phyloP scores from a whole-genome alignment of 176 grass and related monocot genomes.

The Lolium multiflorum region DNA sequence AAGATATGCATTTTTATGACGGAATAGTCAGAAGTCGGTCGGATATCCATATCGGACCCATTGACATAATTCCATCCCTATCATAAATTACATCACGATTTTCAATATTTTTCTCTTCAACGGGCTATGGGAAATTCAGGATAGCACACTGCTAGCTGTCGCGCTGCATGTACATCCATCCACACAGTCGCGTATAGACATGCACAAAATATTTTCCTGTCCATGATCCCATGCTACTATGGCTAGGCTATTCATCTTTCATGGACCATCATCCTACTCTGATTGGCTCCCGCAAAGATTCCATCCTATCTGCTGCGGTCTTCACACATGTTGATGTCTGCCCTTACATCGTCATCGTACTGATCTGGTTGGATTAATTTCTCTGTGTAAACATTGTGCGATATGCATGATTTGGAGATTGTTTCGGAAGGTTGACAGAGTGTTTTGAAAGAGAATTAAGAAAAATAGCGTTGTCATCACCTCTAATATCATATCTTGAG shows the following conservation, averaged over 20 bases:
- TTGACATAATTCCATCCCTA: neutral
- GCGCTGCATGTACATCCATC: neutral
- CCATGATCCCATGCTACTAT: neutral
- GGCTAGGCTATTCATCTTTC: conserved; percentile 27
- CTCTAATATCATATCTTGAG: too few species aligned
- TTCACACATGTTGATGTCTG: conserved; percentile 41
- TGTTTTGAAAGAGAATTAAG: too few species aligned
- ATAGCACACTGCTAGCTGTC: conserved; percentile 29
- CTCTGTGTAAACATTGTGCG: neutral
- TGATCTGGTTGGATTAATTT: neutral
- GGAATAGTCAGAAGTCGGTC: neutral
- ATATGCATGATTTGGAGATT: too few species aligned
- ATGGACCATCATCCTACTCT: neutral
- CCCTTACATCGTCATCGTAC: neutral
- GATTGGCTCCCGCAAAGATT: conserved; percentile 22
- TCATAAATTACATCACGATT: neutral
- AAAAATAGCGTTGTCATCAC: too few species aligned
- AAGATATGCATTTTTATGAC: neutral
- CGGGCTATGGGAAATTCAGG: neutral
- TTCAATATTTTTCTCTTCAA: neutral
- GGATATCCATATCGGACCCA: neutral
- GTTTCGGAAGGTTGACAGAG: too few species aligned
- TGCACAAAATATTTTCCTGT: conserved; percentile 27
- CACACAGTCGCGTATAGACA: conserved; percentile 14
- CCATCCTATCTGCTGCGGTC: conserved; percentile 35